Conservation (phyloP, 1,284 basidiomycete species). For the Trametes versicolor region DNA sequence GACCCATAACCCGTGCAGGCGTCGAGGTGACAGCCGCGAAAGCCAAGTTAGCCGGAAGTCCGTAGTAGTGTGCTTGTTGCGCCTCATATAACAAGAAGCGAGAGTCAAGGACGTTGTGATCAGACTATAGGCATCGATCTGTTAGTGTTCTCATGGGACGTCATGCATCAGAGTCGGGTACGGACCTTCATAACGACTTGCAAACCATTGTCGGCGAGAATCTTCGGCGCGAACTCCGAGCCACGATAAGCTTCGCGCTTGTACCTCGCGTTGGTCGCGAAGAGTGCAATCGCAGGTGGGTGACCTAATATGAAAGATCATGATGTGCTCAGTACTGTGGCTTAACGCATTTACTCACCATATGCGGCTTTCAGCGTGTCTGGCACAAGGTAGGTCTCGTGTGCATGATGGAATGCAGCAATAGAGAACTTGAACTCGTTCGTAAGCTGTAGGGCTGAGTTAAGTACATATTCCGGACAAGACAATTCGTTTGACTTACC, state of each 20-base stretch:
- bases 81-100: slow-evolving; percentile 87
- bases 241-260: slow-evolving; percentile 90
- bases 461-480: not conserved
- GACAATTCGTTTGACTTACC: slow-evolving; percentile 45
- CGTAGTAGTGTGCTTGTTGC: slow-evolving; percentile 87
- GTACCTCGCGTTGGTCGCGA: slow-evolving; percentile 67
- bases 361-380: slow-evolving; percentile 80
- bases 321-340: not conserved
- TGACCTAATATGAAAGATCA: slow-evolving; percentile 31
- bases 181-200: slow-evolving; percentile 81
- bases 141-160: not conserved
- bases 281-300: slow-evolving; percentile 82
- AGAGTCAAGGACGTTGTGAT: slow-evolving; percentile 80
- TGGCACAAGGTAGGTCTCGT: slow-evolving; percentile 87
- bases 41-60: slow-evolving; percentile 66
- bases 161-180: not conserved
- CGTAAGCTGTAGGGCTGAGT: slow-evolving; percentile 55
- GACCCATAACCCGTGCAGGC: slow-evolving; percentile 79
- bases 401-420: slow-evolving; percentile 88
- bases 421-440: slow-evolving; percentile 86
- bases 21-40: slow-evolving; percentile 81
- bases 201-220: slow-evolving; percentile 82
- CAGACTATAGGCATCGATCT: slow-evolving; percentile 55
- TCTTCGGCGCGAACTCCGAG: slow-evolving; percentile 85
- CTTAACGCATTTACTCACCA: slow-evolving; percentile 30